A percentile compares a stretch with the other conserved stretches of the same genome.
Conservation (phyloP, 805 yeast species). For the Yamadazyma tumulicola region DNA sequence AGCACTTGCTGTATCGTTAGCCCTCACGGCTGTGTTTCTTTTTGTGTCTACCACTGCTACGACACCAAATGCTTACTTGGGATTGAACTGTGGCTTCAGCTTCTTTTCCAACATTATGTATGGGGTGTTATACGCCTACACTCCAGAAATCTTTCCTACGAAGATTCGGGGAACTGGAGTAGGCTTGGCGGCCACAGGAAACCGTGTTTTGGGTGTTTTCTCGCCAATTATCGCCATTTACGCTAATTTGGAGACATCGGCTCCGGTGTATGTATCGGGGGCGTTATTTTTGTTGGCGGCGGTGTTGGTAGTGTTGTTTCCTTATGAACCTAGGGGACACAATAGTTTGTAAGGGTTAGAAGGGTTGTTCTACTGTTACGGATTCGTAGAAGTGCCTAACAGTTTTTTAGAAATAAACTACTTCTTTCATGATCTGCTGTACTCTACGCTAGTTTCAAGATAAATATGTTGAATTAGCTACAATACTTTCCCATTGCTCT, state of each 20-base stretch:
- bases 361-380: too few relatives aligned
- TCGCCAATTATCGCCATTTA: constrained; percentile 57
- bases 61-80: constrained; percentile 43
- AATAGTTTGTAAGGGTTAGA: constrained; percentile 2
- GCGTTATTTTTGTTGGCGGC: constrained; percentile 50
- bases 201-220: constrained; percentile 51
- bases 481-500: too few relatives aligned
- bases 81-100: constrained; percentile 46
- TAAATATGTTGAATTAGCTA: too few relatives aligned
- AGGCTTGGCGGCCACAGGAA: constrained; percentile 54
- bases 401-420: too few relatives aligned
- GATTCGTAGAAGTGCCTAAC: too few relatives aligned
- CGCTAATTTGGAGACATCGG: constrained; percentile 51
- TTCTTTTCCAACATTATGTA: constrained; percentile 52
- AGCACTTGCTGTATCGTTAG: constrained; percentile 48
- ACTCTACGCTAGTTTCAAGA: too few relatives aligned
- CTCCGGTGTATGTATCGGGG: constrained; percentile 62
- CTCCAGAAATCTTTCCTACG: constrained; percentile 60
- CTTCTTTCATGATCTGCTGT: too few relatives aligned
- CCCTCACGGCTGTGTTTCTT: constrained; percentile 53
- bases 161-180: constrained; percentile 53
- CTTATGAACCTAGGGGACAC: constrained; percentile 24
- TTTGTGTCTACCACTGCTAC: constrained; percentile 63
- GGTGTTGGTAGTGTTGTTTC: constrained; percentile 25
- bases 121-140: constrained; percentile 60